Conservation (phyloP, 2,329 filamentous ascomycete genomes). For the Xylogone sp. region DNA sequence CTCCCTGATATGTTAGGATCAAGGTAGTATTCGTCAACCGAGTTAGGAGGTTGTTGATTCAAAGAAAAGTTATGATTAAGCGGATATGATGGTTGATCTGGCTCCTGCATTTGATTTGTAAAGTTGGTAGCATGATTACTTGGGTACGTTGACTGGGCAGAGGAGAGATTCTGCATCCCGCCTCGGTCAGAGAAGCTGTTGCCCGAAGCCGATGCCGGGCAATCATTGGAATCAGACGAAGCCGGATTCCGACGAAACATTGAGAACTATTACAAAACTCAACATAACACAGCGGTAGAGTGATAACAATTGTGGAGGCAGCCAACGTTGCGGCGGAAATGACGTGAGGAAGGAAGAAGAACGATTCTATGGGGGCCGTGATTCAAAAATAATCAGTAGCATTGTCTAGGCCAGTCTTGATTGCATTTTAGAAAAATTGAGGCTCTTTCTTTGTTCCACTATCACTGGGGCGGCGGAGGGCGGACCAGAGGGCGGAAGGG, state of each 20-base stretch:
- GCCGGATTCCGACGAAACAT: background rate
- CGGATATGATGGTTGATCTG: background rate
- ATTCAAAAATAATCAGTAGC: background rate
- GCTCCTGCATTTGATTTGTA: background rate
- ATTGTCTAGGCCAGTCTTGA: background rate
- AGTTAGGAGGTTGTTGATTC: background rate
- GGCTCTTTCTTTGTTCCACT: background rate
- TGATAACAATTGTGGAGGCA: background rate
- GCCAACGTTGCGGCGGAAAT: background rate
- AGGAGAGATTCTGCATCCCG: background rate
- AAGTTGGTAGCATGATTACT: background rate
- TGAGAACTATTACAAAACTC: background rate
- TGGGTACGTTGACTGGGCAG: background rate
- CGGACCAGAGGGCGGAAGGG: background rate
- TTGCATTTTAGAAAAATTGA: background rate
- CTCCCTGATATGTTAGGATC: background rate
- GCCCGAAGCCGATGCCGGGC: background rate
- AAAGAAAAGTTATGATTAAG: background rate
- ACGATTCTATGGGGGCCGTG: background rate
- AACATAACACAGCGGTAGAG: background rate
- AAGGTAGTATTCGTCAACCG: background rate
- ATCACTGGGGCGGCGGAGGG: background rate
- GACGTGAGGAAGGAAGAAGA: background rate
- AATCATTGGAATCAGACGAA: background rate
- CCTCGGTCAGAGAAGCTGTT: background rate